These are phyloP conservation scores for Skeletonema marinoi DNA, from an alignment of 108 stramenopile species.

Conservation along the genomic window DNA sequence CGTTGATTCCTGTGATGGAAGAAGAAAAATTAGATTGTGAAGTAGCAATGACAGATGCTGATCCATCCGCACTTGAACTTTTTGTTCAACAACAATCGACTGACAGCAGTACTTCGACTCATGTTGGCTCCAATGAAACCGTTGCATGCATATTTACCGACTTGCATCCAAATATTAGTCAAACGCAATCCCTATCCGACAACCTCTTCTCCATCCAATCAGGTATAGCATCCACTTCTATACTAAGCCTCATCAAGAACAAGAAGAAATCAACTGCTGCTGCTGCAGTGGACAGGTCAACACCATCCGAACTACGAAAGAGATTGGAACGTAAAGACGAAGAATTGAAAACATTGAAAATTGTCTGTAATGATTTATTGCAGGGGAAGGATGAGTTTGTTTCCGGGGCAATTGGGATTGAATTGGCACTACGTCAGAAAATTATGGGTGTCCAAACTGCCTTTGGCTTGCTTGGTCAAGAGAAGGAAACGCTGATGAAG, in stretches of 20 bases:
- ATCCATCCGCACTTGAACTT: not conserved
- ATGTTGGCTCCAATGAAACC: not conserved
- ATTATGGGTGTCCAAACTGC: not conserved
- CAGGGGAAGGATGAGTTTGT: not conserved
- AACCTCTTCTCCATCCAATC: not conserved
- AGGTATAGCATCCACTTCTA: not conserved
- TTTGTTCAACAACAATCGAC: not conserved
- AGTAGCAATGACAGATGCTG: not conserved
- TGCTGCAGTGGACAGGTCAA: not conserved
- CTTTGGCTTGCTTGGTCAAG: not conserved
- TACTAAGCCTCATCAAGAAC: not conserved
- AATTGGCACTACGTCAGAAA: not conserved
- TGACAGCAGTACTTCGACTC: not conserved
- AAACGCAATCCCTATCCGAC: not conserved
- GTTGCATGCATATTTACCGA: not conserved
- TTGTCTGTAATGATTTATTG: not conserved
- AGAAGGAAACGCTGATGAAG: not conserved
- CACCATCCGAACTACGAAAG: not conserved
- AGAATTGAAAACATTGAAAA: not conserved
- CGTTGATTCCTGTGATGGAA: not conserved
- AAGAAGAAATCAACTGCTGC: not conserved
- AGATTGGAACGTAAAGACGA: slow-evolving; percentile 1
- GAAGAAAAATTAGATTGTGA: not conserved
- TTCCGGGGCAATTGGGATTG: not conserved
- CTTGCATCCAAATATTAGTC: not conserved